These are phyloP conservation scores for Morella rubra DNA, from an alignment of 306 rosid genomes.

Conservation along the genomic window DNA sequence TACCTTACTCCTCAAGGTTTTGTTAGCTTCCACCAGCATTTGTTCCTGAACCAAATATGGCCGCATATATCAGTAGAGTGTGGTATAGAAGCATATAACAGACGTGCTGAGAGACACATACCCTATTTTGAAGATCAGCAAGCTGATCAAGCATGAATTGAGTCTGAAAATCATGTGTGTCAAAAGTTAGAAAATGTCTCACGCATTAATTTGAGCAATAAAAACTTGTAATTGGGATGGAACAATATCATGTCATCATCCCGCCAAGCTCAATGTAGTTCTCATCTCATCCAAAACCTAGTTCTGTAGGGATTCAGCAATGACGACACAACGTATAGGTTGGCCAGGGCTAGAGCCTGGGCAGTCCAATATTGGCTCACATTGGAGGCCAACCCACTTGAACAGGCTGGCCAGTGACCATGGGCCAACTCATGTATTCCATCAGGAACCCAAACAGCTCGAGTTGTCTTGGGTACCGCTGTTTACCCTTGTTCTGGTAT, in stretches of 20 bases:
- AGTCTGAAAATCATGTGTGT: constrained; percentile 45
- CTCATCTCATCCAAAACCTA: no score
- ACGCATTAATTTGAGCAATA: neutral
- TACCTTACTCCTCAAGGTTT: constrained; percentile 61
- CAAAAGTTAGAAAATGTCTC: neutral
- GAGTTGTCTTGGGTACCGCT: no score
- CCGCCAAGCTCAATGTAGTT: no score
- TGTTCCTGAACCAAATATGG: constrained; percentile 50
- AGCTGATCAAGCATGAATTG: constrained; percentile 75
- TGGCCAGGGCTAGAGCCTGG: no score
- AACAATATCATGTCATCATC: neutral
- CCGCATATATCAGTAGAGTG: neutral
- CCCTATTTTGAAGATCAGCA: constrained; percentile 74
- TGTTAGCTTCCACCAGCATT: constrained; percentile 62
- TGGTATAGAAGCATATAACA: neutral
- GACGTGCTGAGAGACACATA: constrained; percentile 10
- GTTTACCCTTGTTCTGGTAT: no score
- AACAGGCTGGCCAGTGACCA: no score
- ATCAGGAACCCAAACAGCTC: no score
- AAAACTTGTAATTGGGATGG: neutral
- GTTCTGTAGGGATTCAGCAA: no score
- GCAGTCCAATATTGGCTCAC: no score
- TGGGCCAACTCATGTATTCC: no score
- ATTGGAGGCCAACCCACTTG: no score
- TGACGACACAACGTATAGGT: no score